phyloP scores from a whole-genome alignment of 2,329 filamentous ascomycete species.

The Fusarium agapanthi region DNA sequence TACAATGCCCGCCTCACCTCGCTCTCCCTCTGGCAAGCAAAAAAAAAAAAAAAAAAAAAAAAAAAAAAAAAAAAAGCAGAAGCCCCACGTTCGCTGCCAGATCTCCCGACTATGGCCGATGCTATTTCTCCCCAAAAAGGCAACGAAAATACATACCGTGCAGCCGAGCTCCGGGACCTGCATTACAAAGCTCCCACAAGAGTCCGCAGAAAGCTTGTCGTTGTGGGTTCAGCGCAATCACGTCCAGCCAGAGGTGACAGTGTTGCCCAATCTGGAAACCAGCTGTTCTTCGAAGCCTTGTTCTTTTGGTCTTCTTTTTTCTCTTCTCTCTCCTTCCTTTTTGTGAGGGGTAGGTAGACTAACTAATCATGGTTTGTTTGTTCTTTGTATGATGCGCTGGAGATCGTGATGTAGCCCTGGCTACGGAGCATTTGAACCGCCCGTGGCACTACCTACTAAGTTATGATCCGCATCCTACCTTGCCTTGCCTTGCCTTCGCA shows the following conservation, averaged over 20 bases:
- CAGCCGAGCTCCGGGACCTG: slow-evolving; percentile 43
- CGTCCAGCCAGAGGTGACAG: slow-evolving; percentile 39
- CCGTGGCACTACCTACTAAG: not conserved
- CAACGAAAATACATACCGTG: slow-evolving; percentile 46
- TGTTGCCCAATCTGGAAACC: slow-evolving; percentile 43
- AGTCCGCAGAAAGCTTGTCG: slow-evolving; percentile 40
- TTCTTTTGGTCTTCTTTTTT: slow-evolving; percentile 9
- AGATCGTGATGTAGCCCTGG: slow-evolving; percentile 12
- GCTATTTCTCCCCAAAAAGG: slow-evolving; percentile 42
- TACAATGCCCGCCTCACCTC: slow-evolving; percentile 11
- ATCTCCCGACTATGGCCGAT: slow-evolving; percentile 36
- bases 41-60: not conserved
- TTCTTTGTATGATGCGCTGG: slow-evolving; percentile 1
- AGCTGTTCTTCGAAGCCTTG: slow-evolving; percentile 26
- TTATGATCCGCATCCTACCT: slow-evolving; percentile 1
- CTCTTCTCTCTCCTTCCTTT: not conserved
- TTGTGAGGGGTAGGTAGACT: slow-evolving; percentile 16
- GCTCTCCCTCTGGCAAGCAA: not conserved
- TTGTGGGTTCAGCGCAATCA: slow-evolving; percentile 4
- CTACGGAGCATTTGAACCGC: slow-evolving; percentile 18
- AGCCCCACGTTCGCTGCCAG: slow-evolving; percentile 23
- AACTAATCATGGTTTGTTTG: not conserved
- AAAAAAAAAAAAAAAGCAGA: not conserved
- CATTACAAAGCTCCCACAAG: slow-evolving; percentile 30
- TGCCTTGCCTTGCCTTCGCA: not conserved